Conservation (phyloP, 441 rosid species). For the Pelargonium australe region DNA sequence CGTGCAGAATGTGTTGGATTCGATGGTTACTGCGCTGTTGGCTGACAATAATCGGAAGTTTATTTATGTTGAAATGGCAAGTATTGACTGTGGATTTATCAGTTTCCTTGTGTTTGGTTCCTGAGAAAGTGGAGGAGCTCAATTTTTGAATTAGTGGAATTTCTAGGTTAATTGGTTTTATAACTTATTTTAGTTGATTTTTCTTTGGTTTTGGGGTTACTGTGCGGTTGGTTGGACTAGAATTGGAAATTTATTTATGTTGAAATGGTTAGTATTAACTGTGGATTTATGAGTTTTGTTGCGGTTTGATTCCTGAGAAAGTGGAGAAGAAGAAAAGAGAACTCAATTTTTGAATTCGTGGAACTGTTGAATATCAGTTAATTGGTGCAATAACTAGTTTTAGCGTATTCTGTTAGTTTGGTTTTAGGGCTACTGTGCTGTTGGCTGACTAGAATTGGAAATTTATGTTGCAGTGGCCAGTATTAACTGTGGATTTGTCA, state of each 20-base stretch:
- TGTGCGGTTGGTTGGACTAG: conserved; percentile 78
- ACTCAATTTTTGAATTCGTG: neutral
- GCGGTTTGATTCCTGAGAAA: neutral
- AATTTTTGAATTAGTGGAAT: neutral
- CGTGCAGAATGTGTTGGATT: conserved; percentile 90
- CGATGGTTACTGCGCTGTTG: conserved; percentile 68
- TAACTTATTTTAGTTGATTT: conserved; percentile 50
- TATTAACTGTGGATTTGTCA: no score
- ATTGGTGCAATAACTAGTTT: conserved; percentile 12
- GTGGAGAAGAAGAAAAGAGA: neutral
- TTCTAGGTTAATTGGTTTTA: no score
- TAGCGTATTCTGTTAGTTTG: conserved; percentile 81
- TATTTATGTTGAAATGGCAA: conserved; percentile 62
- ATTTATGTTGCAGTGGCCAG: no score
- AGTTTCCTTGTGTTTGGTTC: neutral
- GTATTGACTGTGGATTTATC: conserved; percentile 25
- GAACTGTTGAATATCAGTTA: neutral
- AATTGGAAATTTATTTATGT: conserved; percentile 39
- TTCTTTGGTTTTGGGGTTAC: conserved; percentile 91
- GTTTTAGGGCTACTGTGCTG: conserved; percentile 72
- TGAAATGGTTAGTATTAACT: conserved; percentile 43
- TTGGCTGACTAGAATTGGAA: conserved; percentile 57
- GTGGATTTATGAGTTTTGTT: neutral
- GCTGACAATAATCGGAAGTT: conserved; percentile 92
- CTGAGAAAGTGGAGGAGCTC: neutral